Base-by-base conservation (phyloP, 2,329 filamentous ascomycete species). In the Beauveria sp. region DNA sequence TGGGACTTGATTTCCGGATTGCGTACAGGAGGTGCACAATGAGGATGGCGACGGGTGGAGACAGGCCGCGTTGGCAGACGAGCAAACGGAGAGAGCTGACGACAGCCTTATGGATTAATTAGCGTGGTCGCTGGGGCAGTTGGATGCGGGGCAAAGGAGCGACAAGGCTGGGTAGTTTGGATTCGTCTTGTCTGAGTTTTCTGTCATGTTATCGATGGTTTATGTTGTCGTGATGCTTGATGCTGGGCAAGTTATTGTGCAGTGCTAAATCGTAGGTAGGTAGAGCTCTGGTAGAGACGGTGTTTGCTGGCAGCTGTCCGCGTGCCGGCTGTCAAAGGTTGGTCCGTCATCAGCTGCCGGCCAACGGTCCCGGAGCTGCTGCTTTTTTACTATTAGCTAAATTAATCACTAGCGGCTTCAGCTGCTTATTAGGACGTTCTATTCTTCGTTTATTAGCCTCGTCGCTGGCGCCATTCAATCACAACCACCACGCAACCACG, bases 61-160 rank as follows among this genome's bases (percentile, higher is more conserved):
- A 51, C 30, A 53, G 57, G 57, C 57, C 57, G 57, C 57, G 57
- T 60, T 46, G 49, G 24, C 57, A 38, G 26, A 57, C 5, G 34
- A 38, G 34, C 14, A 43, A 20, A 20, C 26, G 38, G 38, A 26
- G 40, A 40, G 40, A 53, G 59, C 59, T 61, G 59, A 61, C 59
- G 59, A 61, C 59, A 56, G 59, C 59, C 59, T 61, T 61, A 53
- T 53, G 40, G 40, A 38, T 6, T 16, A 2, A 38, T 20, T 59
- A 53, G 57, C 49, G 47, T 46, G 57, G 28, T 28, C 22, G 24
- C 51, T 46, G 57, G 45, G 40, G 57, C 10, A 46, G 18, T 10
- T 20, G 45, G n/a, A 20, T 53, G 57, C 57, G 57, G 57, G 57
- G 49, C 38, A 1, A 10, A 5, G 18, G 47, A 20, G 22, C 12